Conservation (phyloP, 768 basidiomycete species). For the Galerina sulciceps region DNA sequence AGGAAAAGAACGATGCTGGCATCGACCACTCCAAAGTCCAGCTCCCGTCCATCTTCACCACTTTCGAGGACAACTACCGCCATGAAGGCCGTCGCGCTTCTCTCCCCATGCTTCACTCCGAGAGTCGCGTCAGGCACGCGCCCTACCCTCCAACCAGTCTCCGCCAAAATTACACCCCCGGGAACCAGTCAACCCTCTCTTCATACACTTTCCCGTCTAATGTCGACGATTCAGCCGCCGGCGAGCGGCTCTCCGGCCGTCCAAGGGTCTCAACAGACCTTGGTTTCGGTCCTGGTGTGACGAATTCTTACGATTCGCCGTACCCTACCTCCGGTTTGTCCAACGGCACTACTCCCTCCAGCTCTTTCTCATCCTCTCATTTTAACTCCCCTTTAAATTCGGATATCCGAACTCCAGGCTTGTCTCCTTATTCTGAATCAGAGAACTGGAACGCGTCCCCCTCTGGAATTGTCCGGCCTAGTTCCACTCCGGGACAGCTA, state of each 20-base stretch:
- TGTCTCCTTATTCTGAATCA: conserved; percentile 51
- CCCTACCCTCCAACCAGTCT: conserved; percentile 57
- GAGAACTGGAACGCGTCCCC: conserved; percentile 62
- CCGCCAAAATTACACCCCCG: conserved; percentile 52
- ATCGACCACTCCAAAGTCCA: conserved; percentile 60
- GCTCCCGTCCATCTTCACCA: conserved; percentile 75
- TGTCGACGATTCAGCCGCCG: conserved; percentile 35
- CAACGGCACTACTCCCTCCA: conserved; percentile 55
- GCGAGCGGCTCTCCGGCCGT: conserved; percentile 43
- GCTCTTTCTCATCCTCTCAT: conserved; percentile 49
- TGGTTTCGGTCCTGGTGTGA: conserved; percentile 45
- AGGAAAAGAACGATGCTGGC: conserved; percentile 45
- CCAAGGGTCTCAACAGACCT: conserved; percentile 53
- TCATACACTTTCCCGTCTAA: conserved; percentile 63
- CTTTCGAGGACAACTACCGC: conserved; percentile 65
- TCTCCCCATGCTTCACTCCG: conserved; percentile 62
- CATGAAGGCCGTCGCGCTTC: conserved; percentile 65
- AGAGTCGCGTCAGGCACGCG: conserved; percentile 55
- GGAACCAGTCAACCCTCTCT: conserved; percentile 45
- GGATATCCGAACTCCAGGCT: conserved; percentile 45
- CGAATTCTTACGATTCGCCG: conserved; percentile 48
- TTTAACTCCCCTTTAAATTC: conserved; percentile 53
- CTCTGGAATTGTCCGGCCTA: conserved; percentile 67
- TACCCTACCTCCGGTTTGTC: conserved; percentile 55
- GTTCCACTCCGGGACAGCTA: conserved; percentile 64